A percentile compares a stretch with the other conserved stretches of the same genome.
phyloP scores from a whole-genome alignment of 2,329 filamentous ascomycete genomes.

The Alternaria triticimaculans region DNA sequence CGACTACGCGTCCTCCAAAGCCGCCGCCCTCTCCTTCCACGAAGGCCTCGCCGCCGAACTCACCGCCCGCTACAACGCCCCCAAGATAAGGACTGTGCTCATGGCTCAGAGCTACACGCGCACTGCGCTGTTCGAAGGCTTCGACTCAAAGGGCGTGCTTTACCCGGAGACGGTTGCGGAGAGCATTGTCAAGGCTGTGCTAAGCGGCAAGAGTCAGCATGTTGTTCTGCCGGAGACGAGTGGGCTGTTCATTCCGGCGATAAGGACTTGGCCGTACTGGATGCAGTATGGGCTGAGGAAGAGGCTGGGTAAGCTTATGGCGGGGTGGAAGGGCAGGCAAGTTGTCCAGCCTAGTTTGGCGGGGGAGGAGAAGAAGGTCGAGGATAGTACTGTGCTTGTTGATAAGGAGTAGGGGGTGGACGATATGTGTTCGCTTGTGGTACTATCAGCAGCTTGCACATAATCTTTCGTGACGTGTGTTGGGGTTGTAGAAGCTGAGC shows the following conservation, averaged over 20 bases:
- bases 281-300: constrained; percentile 62
- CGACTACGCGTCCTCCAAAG: constrained; percentile 72
- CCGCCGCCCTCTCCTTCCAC: constrained; percentile 71
- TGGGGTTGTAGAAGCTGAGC: not conserved
- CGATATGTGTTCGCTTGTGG: no score
- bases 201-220: constrained; percentile 64
- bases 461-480: not conserved
- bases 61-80: constrained; percentile 65
- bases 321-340: constrained; percentile 46
- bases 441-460: not conserved
- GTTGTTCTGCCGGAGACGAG: constrained; percentile 59
- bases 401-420: constrained; percentile 13
- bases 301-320: constrained; percentile 44
- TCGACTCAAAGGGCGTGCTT: constrained; percentile 58
- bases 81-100: constrained; percentile 69
- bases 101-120: constrained; percentile 69
- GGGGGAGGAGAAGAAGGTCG: constrained; percentile 26
- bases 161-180: constrained; percentile 70
- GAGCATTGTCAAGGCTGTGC: constrained; percentile 65
- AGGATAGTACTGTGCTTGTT: constrained; percentile 38
- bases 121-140: constrained; percentile 66
- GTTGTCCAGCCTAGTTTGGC: constrained; percentile 46
- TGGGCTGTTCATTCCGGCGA: constrained; percentile 35
- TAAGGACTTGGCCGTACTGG: constrained; percentile 68
- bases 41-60: constrained; percentile 60